Evolutionary conservation across 2,329 filamentous ascomycete genomes (phyloP).

Genomic region (Sarocladium kiliense): DNA sequence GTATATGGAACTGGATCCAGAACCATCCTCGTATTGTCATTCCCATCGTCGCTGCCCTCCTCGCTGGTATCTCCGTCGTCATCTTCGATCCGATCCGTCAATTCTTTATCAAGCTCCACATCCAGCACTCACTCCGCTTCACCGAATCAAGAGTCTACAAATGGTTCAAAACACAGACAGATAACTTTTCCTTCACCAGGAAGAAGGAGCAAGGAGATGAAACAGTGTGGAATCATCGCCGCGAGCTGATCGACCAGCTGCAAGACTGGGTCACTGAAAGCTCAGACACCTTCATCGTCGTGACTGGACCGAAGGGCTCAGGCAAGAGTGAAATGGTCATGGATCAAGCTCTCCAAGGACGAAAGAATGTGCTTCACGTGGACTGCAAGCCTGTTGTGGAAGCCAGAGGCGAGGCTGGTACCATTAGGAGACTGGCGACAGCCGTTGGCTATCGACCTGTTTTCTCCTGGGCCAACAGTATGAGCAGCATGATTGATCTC

Average conservation of each 20-base stretch:
- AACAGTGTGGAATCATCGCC: constrained; percentile 83
- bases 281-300: constrained; percentile 85
- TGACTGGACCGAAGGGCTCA: constrained; percentile 87
- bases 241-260: constrained; percentile 75
- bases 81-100: constrained; percentile 93
- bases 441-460: constrained; percentile 89
- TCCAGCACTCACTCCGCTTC: constrained; percentile 71
- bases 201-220: constrained; percentile 51
- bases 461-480: constrained; percentile 94
- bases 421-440: constrained; percentile 73
- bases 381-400: constrained; percentile 94
- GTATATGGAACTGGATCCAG: constrained; percentile 81
- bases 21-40: constrained; percentile 61
- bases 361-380: constrained; percentile 73
- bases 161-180: constrained; percentile 65
- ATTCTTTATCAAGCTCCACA: constrained; percentile 84
- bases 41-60: constrained; percentile 1
- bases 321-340: constrained; percentile 86
- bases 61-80: constrained; percentile 73
- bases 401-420: constrained; percentile 79
- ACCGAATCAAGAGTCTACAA: constrained; percentile 68
- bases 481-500: constrained; percentile 87
- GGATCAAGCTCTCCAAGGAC: constrained; percentile 73
- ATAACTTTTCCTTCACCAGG: constrained; percentile 58
- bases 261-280: constrained; percentile 84